Base-by-base conservation (phyloP, 2,329 filamentous ascomycete genomes). In the Shiraia sp. region DNA sequence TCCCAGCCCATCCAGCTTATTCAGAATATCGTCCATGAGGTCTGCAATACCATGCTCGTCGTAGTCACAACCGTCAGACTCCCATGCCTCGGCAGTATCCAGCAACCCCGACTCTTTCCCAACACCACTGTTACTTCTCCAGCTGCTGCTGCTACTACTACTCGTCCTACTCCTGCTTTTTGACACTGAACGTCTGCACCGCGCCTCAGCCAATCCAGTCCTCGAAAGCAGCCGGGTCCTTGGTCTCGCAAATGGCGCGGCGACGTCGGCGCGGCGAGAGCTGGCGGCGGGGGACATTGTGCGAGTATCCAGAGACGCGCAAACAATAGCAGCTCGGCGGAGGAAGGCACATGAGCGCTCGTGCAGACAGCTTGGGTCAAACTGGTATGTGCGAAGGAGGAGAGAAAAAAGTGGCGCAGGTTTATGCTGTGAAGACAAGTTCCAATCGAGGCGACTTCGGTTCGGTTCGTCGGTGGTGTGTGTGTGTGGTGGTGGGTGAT, bases 291-390 rank as follows among this genome's bases (percentile, higher is more conserved):
- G 53, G 51, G 47, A 52, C 65, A 69, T 68, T 51, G 35, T 63
- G 62, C 55, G 63, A 54, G 59, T 57, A 57, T 55, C 44, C 52
- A 30, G 57, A 59, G 57, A 60, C 55, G 63, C 64, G 65, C 64
- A 58, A 66, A 59, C 60, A 55, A 58, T 59, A 55, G 50, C 49
- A 63, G 56, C 53, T 55, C 38, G 57, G 60, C 57, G 57, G 54
- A 63, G 59, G 61, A 52, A 55, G 56, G 64, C 65, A 68, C 65
- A 68, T 69, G 59, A 62, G 65, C 55, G 59, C 57, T 51, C 47
- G 49, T 54, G 55, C 48, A 46, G 49, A 59, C 56, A 61, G 65
- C 59, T 52, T 38, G 46, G 43, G 32, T 38, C 29, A 48, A 42
- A 53, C 54, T n/a, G 53, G 51, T 45, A 30, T 40, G 40, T 28